Conservation (phyloP, 805 yeast genomes). For the Vanderwaltozyma verrucispora region DNA sequence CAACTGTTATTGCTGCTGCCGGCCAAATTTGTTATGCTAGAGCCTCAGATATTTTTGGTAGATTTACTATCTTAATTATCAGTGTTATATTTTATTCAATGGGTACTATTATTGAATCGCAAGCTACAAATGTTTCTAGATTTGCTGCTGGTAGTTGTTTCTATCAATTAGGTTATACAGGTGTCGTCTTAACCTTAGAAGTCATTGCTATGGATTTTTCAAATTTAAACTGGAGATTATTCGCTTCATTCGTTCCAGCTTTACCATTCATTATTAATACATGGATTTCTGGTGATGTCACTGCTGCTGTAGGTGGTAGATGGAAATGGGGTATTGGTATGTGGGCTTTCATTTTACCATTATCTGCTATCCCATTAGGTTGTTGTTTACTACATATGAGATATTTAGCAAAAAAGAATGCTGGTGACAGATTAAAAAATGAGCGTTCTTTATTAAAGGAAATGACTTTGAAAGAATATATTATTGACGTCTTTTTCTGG, state of each 20-base stretch:
- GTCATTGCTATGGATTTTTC: conserved; percentile 53
- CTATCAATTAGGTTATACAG: conserved; percentile 43
- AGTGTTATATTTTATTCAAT: conserved; percentile 39
- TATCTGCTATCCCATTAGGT: conserved; percentile 39
- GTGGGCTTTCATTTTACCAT: conserved; percentile 51
- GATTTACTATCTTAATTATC: conserved; percentile 36
- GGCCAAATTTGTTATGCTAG: conserved; percentile 48
- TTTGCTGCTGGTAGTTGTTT: conserved; percentile 49
- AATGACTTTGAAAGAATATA: conserved; percentile 13
- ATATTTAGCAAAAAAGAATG: conserved; percentile 33
- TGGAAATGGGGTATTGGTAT: conserved; percentile 51
- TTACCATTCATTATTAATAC: conserved; percentile 61
- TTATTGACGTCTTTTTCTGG: conserved; percentile 41
- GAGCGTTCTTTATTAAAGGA: conserved; percentile 15
- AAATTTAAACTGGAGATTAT: conserved; percentile 52
- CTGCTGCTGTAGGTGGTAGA: conserved; percentile 26
- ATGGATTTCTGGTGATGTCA: conserved; percentile 55
- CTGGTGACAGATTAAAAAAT: conserved; percentile 24
- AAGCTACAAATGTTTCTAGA: conserved; percentile 39
- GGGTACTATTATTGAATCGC: conserved; percentile 47
- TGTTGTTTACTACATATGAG: conserved; percentile 39
- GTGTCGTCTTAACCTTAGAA: conserved; percentile 44
- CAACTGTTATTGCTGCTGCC: conserved; percentile 49
- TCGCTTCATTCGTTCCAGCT: conserved; percentile 51
- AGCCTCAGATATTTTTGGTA: conserved; percentile 46